phyloP scores from a whole-genome alignment of 2,329 filamentous ascomycete species.

The Venturia oleaginea region DNA sequence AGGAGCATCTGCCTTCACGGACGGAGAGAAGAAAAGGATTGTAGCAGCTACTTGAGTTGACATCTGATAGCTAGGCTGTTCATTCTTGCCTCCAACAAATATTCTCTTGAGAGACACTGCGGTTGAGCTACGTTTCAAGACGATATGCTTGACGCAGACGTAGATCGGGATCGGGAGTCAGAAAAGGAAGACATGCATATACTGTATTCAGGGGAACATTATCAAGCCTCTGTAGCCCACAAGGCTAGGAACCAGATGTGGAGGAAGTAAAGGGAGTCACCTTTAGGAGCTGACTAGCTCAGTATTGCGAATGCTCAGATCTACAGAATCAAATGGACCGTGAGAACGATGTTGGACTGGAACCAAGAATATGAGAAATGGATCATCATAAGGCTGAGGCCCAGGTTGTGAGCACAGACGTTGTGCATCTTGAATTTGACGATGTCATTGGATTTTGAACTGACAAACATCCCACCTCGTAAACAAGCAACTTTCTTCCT shows the following conservation, averaged over 20 bases:
- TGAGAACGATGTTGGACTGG: not conserved
- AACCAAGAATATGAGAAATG: not conserved
- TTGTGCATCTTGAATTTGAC: not conserved
- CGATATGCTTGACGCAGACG: not conserved
- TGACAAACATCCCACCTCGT: not conserved
- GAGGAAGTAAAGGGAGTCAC: not conserved
- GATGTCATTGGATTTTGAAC: not conserved
- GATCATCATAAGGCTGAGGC: not conserved
- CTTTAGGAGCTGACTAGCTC: not conserved
- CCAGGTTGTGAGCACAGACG: not conserved
- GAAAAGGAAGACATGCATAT: not conserved
- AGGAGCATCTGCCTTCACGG: slow-evolving; percentile 10
- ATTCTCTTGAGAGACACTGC: not conserved
- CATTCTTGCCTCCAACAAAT: not conserved
- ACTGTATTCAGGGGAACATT: not conserved
- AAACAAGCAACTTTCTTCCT: not conserved
- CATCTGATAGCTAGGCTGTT: not conserved
- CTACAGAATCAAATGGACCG: not conserved
- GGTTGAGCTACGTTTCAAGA: not conserved
- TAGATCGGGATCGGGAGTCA: not conserved
- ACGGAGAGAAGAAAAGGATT: slow-evolving; percentile 5
- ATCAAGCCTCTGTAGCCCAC: not conserved
- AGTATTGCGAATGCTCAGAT: not conserved
- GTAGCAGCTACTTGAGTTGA: slow-evolving; percentile 7
- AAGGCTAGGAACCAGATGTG: not conserved